Evolutionary conservation across 1,284 basidiomycete species (phyloP).

Genomic region (Exobasidium rhododendri): DNA sequence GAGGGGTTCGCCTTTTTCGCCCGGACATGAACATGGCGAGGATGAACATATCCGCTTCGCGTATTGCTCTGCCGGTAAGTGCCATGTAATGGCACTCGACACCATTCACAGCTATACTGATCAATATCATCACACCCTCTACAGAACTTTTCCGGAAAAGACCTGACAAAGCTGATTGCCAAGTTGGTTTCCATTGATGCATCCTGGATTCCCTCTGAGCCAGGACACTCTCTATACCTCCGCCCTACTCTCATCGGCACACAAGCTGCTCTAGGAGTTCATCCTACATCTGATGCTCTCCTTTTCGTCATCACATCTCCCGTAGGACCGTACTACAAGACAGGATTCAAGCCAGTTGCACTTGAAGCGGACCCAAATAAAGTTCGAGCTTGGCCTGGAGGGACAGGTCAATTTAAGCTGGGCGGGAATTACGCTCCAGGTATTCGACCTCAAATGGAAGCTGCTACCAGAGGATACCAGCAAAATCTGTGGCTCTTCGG

Average conservation of each 20-base stretch:
- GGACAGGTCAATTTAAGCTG: constrained; percentile 51
- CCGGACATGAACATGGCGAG: constrained; percentile 96
- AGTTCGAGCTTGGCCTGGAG: constrained; percentile 59
- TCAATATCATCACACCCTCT: constrained; percentile 57
- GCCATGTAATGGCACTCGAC: background rate
- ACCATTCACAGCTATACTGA: background rate
- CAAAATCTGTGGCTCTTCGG: constrained; percentile 90
- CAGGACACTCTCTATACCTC: constrained; percentile 88
- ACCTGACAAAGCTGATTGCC: constrained; percentile 80
- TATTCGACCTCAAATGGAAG: constrained; percentile 70
- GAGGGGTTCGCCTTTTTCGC: constrained; percentile 81
- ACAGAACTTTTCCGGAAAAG: constrained; percentile 71
- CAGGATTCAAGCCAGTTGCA: constrained; percentile 92
- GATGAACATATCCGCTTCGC: constrained; percentile 65
- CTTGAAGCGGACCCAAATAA: constrained; percentile 87
- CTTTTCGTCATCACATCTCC: constrained; percentile 88
- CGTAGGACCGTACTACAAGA: constrained; percentile 79
- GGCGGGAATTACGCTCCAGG: constrained; percentile 53
- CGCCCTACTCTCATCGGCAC: constrained; percentile 82
- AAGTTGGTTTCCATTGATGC: constrained; percentile 80
- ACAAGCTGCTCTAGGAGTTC: constrained; percentile 80
- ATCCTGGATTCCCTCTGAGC: constrained; percentile 85
- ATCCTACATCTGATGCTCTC: constrained; percentile 80
- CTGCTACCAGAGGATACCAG: constrained; percentile 78
- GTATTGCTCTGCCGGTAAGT: constrained; percentile 71